A percentile compares a stretch with the other conserved stretches of the same genome.
Evolutionary conservation across 306 rosid genomes (phyloP).

Genomic region (Canavalia ensiformis): DNA sequence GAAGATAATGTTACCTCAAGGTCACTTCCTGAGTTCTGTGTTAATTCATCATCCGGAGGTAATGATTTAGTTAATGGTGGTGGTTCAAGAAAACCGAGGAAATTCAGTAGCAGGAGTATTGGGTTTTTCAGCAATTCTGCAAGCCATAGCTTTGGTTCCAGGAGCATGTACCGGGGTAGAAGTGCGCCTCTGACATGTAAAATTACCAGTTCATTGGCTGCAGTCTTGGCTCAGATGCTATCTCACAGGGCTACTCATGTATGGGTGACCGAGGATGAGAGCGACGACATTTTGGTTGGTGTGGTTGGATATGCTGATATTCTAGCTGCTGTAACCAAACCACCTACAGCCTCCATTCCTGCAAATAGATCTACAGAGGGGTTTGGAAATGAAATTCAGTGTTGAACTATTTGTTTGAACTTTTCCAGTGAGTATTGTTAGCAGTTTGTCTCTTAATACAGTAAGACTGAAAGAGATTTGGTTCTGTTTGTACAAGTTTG

Average conservation of each 20-base stretch:
- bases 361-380: conserved; percentile 62
- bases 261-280: conserved; percentile 86
- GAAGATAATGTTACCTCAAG: conserved; percentile 79
- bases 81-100: conserved; percentile 58
- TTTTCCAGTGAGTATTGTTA: conserved; percentile 22
- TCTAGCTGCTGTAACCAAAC: conserved; percentile 85
- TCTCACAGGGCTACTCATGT: conserved; percentile 95
- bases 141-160: conserved; percentile 64
- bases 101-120: conserved; percentile 86
- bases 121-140: conserved; percentile 72
- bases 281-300: conserved; percentile 83
- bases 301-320: conserved; percentile 90
- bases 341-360: conserved; percentile 56
- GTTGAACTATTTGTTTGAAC: conserved; percentile 30
- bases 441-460: conserved; percentile 12
- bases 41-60: conserved; percentile 52
- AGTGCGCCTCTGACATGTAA: conserved; percentile 92
- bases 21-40: conserved; percentile 51
- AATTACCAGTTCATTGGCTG: conserved; percentile 91
- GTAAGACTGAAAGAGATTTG: conserved; percentile 30
- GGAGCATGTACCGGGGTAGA: conserved; percentile 97
- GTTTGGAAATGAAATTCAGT: conserved; percentile 66
- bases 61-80: conserved; percentile 54
- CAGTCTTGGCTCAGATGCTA: conserved; percentile 99
- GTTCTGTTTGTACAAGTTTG: conserved; percentile 33